Base-by-base conservation (phyloP, 805 yeast genomes). In the Lipomyces starkeyi region DNA sequence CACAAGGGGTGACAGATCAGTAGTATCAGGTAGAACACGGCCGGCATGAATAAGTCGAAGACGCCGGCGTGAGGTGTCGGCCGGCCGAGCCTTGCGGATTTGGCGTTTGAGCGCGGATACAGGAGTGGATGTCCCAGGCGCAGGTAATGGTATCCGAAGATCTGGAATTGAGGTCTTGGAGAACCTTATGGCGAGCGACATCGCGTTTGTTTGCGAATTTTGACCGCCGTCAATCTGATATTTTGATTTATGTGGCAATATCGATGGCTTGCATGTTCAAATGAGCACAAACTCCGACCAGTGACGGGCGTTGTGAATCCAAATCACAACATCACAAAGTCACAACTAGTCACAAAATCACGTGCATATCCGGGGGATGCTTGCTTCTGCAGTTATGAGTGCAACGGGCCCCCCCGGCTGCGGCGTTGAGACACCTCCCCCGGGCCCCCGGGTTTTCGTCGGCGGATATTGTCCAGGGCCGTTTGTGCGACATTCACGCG, bases 11-110 rank as follows among this genome's bases (percentile, higher is more conserved):
- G 79, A 81, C 72, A 89, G 83, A 73, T 87, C 83, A 0, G 89
- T 85, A 32, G 81, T 78, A 61, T 86, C 87, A 59, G 83, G 83
- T 59, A 91, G 78, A 1, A 90, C 89, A 61, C 86, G 81, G 17
- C 97, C 97, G 70, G 85, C 86, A 75, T 87, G 86, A 43, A 91
- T 88, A 68, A 91, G 82, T 66, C 91, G 82, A 47, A 91, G 80
- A 73, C 93, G 78, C 58, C 84, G 80, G 58, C 82, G 83, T 13
- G 77, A 74, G 0, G 81, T 74, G 27, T 80, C 74, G 1, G 78
- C 76, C 9, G 79, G 78, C 13, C 77, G 74, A 25, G 66, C 63
- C 2, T 65, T 62, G 47, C 90, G 78, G 7, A 87, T 86, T 61
- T 77, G 79, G 47, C 76, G 75, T 65, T 86, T 79, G 17, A 87